Evolutionary conservation across 495 filamentous ascomycete genomes (phyloP), one percentile per base, ranked within the genome.

Genomic region (Penicillium soppii): DNA sequence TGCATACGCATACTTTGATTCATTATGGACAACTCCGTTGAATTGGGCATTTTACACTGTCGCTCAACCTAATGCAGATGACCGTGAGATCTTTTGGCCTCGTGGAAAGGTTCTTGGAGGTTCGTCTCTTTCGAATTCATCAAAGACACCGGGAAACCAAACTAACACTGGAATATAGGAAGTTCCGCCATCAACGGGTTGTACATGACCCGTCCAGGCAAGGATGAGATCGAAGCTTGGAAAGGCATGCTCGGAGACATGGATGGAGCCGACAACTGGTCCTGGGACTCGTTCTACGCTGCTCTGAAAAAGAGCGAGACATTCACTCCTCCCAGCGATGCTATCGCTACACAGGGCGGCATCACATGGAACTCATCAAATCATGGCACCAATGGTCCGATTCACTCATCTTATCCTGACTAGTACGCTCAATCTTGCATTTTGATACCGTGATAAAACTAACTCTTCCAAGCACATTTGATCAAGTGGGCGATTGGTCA

Each of bases 381-480:
- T 1, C 75, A 73, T 38, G 75, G 75, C 5, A 59, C 48, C 10
- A 29, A 52, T 6, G 75, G 75, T 1, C 74, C 71, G 1, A 69
- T 85, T 16, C 64, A 81, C 47, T 72, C 75, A 6, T 70, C 73
- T 4, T 84, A 81, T 61, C 78, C 82, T 9, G 70, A 58, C 29
- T 69, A 59, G 65, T 68, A 61, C 10, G 64, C 16, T 39, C 2
- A 41, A 27, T 27, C 15, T 10, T 36, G n/a, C 15, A 27, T 7
- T 25, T 12, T 37, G 1, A 25, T 35, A 20, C 10, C 12, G 0
- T 4, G 29, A 33, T 6, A 27, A 9, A 2, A 12, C 47, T 61
- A 42, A 61, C 35, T 1, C n/a, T 42, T 33, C 27, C 3, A 25
- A 68, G 65, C 47, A 66, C 62, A 15, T 69, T 69, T 38, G 43